Evolutionary conservation across 768 basidiomycete species (phyloP), one percentile per base, ranked within the genome.

Genomic region (Macrolepiota dolichaula): DNA sequence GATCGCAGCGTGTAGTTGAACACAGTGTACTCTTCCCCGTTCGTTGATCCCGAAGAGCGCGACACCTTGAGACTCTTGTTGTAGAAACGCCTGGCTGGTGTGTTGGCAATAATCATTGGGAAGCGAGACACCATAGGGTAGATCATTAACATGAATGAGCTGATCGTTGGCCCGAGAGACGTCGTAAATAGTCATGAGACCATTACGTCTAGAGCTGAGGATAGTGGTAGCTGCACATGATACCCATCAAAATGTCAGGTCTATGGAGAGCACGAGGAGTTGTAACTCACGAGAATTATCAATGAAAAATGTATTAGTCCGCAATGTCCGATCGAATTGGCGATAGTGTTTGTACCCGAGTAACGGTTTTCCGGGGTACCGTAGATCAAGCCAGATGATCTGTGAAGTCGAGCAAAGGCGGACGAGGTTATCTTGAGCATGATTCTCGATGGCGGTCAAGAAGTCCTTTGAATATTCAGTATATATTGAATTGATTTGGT

Each of bases 301-400:
- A 9, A 44, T 17, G 13, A 66, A 67, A 2, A 82, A 62, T 6
- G 81, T 84, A 3, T 72, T 66, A 0, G 76, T 69, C 49, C 74
- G 71, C 17, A 92, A 77, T 3, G 82, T 84, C 19, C 84, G 79
- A 68, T 93, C 91, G 51, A 73, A 79, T 38, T 79, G 75, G 19
- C 90, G 78, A 51, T 78, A 74, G 69, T 94, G 91, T 57, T 79
- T 82, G 64, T 81, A 81, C 3, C 80, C 82, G 9, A 93, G 64
- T 3, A 92, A 67, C 5, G 90, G 88, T 61, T 74, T 83, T 24
- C 69, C 69, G n/a, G 79, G 72, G 65, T 78, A 81, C 35, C 91
- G 81, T 29, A 77, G 73, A 67, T 94, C 91, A 29, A 92, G 69
- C 91, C 91, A 93, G 13, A 87, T 64, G 15, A 92, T 65, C 49